phyloP scores from a whole-genome alignment of 23 red algal species.

The Gracilaria caudata region DNA sequence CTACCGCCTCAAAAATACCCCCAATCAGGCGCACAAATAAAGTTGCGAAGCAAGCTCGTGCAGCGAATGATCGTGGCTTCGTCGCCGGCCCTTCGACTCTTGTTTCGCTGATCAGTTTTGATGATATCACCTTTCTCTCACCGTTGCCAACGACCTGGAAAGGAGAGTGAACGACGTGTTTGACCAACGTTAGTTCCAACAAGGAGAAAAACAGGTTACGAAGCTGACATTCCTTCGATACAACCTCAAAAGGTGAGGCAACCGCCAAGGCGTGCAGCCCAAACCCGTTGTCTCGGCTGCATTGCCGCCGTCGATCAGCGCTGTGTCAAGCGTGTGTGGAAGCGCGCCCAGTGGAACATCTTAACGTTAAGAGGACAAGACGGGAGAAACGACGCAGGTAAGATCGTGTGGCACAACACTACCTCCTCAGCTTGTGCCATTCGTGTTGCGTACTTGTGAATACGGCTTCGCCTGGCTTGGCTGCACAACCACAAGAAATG shows the following conservation, averaged over 20 bases:
- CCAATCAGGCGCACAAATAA: not conserved
- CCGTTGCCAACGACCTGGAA: not conserved
- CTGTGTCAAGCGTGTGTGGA: not conserved
- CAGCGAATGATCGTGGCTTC: not conserved
- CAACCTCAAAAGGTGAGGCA: not conserved
- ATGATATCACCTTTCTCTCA: not conserved
- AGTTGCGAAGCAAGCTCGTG: not conserved
- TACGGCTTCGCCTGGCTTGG: not conserved
- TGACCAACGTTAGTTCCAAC: not conserved
- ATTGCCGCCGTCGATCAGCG: not conserved
- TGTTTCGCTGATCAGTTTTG: not conserved
- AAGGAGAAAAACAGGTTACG: not conserved
- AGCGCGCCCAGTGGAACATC: not conserved
- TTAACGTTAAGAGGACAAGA: not conserved
- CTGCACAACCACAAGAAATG: conserved; percentile 26
- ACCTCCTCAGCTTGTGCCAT: not conserved
- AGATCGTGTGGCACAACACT: not conserved
- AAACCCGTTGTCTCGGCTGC: not conserved
- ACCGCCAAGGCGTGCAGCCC: not conserved
- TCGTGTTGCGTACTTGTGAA: not conserved
- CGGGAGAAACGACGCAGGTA: not conserved
- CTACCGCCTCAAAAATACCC: conserved; percentile 1
- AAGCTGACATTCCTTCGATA: not conserved
- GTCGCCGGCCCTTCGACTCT: not conserved
- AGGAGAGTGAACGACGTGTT: not conserved